These are phyloP conservation scores for Trichoderma breve DNA, from an alignment of 2,329 filamentous ascomycete genomes.

Conservation along the genomic window DNA sequence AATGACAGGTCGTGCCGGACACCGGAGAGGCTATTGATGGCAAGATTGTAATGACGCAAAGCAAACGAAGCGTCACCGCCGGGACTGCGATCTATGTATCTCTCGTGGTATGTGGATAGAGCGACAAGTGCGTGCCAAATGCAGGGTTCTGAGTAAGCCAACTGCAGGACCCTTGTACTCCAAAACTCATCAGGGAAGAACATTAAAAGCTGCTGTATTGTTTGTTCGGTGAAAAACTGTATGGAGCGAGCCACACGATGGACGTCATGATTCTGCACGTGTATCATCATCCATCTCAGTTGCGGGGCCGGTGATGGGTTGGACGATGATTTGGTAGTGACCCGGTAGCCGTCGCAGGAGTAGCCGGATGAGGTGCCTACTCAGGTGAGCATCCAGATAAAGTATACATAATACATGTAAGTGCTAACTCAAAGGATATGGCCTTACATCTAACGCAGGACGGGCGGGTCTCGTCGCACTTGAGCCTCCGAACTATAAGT, in stretches of 20 bases:
- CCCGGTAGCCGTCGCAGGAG: neutral
- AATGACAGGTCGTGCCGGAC: neutral
- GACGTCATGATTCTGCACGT: neutral
- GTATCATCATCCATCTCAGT: neutral
- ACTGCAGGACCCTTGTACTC: neutral
- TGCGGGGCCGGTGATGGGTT: neutral
- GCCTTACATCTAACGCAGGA: neutral
- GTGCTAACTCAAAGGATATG: neutral
- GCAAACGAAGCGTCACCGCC: neutral
- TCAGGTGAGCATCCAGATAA: neutral
- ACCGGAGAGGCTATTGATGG: neutral
- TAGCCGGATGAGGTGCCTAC: neutral
- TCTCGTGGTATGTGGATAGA: neutral
- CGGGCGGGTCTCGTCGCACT: neutral
- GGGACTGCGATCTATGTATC: neutral
- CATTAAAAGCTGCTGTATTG: neutral
- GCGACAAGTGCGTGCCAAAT: neutral
- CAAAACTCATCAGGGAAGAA: neutral
- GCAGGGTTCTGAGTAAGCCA: neutral
- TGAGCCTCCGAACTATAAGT: neutral
- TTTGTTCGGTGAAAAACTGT: neutral
- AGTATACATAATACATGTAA: neutral
- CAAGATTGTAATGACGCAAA: neutral
- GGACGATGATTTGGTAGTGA: neutral
- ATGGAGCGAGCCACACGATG: neutral